phyloP scores from a whole-genome alignment of 2,329 filamentous ascomycete genomes.

The Aspergillus tanneri region DNA sequence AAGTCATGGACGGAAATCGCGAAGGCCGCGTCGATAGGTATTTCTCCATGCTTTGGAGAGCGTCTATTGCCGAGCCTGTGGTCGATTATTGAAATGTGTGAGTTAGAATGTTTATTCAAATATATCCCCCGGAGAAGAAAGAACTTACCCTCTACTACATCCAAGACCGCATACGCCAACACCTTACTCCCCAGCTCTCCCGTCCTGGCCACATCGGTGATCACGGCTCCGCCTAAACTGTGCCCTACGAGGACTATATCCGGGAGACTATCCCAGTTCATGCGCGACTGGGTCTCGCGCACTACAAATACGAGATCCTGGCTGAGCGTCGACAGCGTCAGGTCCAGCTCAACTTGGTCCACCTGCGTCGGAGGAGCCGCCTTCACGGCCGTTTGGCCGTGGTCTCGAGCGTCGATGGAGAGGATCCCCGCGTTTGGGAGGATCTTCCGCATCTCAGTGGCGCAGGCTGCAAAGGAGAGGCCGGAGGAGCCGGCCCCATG shows the following conservation, averaged over 20 bases:
- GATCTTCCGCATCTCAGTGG: conserved; percentile 71
- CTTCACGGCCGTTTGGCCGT: conserved; percentile 64
- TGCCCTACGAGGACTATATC: conserved; percentile 83
- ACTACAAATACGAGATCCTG: conserved; percentile 71
- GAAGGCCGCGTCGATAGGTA: conserved; percentile 80
- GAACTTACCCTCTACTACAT: conserved; percentile 77
- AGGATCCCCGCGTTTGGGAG: conserved; percentile 80
- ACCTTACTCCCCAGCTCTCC: conserved; percentile 65
- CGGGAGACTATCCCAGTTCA: conserved; percentile 73
- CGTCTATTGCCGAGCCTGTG: conserved; percentile 82
- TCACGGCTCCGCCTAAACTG: conserved; percentile 86
- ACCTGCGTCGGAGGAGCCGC: not conserved
- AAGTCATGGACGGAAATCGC: conserved; percentile 72
- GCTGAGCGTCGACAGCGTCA: conserved; percentile 70
- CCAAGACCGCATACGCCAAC: conserved; percentile 83
- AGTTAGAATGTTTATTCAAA: too few species aligned
- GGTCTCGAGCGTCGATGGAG: conserved; percentile 80
- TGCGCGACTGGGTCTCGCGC: conserved; percentile 61
- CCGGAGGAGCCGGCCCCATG: conserved; percentile 94
- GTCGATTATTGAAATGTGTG: not conserved
- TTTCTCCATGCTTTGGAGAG: conserved; percentile 87
- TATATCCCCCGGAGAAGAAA: not conserved
- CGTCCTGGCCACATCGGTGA: conserved; percentile 75
- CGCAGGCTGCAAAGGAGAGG: conserved; percentile 82
- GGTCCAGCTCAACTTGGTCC: conserved; percentile 55